A percentile compares a stretch with the other conserved stretches of the same genome.
phyloP scores from a whole-genome alignment of 2,329 filamentous ascomycete genomes.

The Thelonectria olida region DNA sequence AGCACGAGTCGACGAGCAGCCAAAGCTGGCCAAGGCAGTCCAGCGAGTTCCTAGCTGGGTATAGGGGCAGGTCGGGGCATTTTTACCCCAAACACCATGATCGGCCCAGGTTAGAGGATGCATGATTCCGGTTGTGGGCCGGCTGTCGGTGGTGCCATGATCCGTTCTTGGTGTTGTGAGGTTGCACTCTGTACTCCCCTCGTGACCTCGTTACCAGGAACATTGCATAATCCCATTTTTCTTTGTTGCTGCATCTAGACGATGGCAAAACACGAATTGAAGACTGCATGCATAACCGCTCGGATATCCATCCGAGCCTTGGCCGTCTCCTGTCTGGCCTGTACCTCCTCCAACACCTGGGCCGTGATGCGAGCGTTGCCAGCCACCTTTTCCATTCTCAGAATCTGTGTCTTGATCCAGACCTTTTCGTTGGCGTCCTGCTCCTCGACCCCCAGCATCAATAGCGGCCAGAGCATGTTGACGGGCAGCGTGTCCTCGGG shows the following conservation, averaged over 20 bases:
- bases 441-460: conserved; percentile 66
- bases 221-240: background rate
- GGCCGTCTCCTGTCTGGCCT: conserved; percentile 52
- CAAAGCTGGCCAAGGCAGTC: no score
- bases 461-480: conserved; percentile 65
- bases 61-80: no score
- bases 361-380: conserved; percentile 56
- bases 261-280: conserved; percentile 63
- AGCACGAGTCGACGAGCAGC: no score
- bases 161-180: background rate
- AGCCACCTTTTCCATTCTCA: conserved; percentile 56
- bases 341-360: conserved; percentile 56
- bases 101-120: no score
- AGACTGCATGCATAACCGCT: conserved; percentile 57
- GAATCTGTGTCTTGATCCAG: conserved; percentile 62
- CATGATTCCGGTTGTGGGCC: no score
- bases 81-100: no score
- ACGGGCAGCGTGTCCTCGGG: conserved; percentile 59
- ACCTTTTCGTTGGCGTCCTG: conserved; percentile 56
- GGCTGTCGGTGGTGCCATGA: background rate
- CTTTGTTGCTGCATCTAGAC: conserved; percentile 40
- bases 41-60: no score
- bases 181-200: background rate
- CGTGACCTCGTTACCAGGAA: background rate
- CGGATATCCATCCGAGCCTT: conserved; percentile 55